Evolutionary conservation across 1,284 basidiomycete genomes (phyloP).

Genomic region (Fomitopsis schrenkii): DNA sequence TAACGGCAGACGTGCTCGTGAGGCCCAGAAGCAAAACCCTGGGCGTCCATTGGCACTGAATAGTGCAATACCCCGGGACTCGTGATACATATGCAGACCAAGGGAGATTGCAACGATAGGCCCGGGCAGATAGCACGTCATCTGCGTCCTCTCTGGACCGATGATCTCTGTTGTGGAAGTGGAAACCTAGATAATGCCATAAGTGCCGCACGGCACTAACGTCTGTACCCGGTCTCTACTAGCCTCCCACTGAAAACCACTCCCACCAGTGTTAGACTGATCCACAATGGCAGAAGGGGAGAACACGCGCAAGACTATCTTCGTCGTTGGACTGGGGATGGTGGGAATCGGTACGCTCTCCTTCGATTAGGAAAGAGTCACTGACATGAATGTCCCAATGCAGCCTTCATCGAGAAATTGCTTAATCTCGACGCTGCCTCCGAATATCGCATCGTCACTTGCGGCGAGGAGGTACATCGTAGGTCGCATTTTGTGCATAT

Average conservation of each 20-base stretch:
- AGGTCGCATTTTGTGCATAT: conserved; percentile 8
- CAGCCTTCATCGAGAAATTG: conserved; percentile 68
- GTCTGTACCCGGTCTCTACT: too few relatives aligned
- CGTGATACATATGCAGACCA: background rate
- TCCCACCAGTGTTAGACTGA: background rate
- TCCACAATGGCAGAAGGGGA: background rate
- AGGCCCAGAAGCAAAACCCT: background rate
- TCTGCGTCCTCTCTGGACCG: background rate
- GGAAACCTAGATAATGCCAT: background rate
- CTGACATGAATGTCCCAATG: background rate
- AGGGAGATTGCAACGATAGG: too few relatives aligned
- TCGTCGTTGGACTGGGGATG: conserved; percentile 67
- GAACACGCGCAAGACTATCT: conserved; percentile 28
- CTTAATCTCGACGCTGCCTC: conserved; percentile 47
- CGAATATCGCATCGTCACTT: conserved; percentile 55
- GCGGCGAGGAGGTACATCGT: conserved; percentile 49
- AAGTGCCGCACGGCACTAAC: background rate
- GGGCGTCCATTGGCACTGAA: background rate
- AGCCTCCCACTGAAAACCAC: background rate
- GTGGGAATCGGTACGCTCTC: conserved; percentile 52
- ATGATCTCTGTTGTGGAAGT: background rate
- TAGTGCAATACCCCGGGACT: background rate
- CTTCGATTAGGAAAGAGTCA: background rate
- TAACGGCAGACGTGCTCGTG: background rate
- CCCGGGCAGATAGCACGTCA: background rate